Conservation (phyloP, 441 rosid species). For the Macaranga tanarius region DNA sequence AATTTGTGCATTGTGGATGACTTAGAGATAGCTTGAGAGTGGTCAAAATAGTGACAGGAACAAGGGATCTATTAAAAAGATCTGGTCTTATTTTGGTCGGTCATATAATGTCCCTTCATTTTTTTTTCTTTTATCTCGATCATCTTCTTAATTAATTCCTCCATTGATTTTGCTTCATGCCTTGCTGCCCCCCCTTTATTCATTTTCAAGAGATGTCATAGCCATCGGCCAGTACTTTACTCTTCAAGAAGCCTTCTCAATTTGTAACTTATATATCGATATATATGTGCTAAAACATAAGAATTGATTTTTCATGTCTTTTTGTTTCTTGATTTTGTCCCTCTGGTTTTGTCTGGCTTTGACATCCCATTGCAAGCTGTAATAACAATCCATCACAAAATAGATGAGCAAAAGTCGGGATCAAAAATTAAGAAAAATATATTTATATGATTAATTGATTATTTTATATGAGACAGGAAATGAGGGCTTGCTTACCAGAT, state of each 20-base stretch:
- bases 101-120: conserved; percentile 20
- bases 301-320: conserved; percentile 2
- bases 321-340: neutral
- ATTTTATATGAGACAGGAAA: conserved; percentile 32
- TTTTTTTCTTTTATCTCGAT: neutral
- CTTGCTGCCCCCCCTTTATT: conserved; percentile 22
- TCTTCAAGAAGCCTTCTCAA: conserved; percentile 7
- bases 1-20: conserved; percentile 30
- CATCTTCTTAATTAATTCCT: conserved; percentile 18
- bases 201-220: conserved; percentile 33
- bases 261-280: neutral
- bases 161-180: conserved; percentile 39
- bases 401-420: neutral
- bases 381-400: neutral
- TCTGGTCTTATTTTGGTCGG: conserved; percentile 46
- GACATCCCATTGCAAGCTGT: conserved; percentile 28
- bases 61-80: conserved; percentile 36
- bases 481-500: conserved; percentile 33
- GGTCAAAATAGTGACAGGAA: conserved; percentile 37
- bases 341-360: conserved; percentile 16
- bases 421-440: neutral
- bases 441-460: neutral
- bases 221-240: neutral
- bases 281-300: neutral
- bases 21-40: conserved; percentile 3